Base-by-base conservation (phyloP, 768 basidiomycete species). In the Stropharia rugosoannulata region DNA sequence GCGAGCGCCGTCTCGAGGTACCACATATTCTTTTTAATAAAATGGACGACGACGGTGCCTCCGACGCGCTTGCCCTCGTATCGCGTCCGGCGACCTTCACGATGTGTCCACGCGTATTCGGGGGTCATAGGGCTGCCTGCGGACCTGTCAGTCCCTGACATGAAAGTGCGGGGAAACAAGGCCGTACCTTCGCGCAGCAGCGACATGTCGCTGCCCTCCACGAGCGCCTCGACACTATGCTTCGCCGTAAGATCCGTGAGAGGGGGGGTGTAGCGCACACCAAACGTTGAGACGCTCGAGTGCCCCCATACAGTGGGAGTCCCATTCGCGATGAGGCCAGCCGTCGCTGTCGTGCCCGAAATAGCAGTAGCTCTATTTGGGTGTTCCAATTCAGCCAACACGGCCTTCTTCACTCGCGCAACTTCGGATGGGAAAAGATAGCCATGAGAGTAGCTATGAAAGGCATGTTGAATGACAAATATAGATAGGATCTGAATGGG, bases 1-100 rank as follows among this genome's bases (percentile, higher is more conserved):
- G 93, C 94, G 10, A 94, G 73, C 10, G 93, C 92, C 5, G 95
- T 92, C 74, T 99, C 96, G 62, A 95, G 70, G 73, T 90, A 98
- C 96, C 96, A 99, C 74, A 91, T 89, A 60, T 92, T 86, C 69
- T 93, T 89, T 85, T 98, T 99, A 79, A 99, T 89, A 68, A 93
- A 98, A 73, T 99, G 96, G 49, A 99, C 94, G 18, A 94, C 90
- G 44, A 95, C 81, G 2, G 96, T 99, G 5, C 96, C 97, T 3
- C 96, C 96, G 8, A 93, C 83, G 18, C 89, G 86, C 56, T 80
- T 74, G 43, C 78, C 78, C 60, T 84, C 79, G 64, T 91, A 91
- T 44, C 83, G 83, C 47, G 69, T 81, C 60, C 72, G 65, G 40
- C 85, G 78, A 46, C 90, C 89, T 76, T 93, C 90, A 36, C 90